Base-by-base conservation (phyloP, 2,329 filamentous ascomycete species). In the Colletotrichum sp. region DNA sequence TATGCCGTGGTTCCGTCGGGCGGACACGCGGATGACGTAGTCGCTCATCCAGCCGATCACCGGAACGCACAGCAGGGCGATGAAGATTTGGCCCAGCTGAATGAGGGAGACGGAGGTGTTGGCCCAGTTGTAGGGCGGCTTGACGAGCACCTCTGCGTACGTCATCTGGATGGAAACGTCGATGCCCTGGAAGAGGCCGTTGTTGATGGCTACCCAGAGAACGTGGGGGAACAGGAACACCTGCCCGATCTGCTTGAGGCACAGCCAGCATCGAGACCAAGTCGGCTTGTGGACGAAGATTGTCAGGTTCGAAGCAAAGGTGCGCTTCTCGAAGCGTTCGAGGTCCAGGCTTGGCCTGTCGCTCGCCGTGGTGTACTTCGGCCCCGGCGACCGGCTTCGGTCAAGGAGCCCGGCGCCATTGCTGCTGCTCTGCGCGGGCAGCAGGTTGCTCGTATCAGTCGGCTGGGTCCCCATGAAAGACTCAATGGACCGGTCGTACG, bases 1-100 rank as follows among this genome's bases (percentile, higher is more conserved):
- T 6, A 87, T 80, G 7, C 86, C 86, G 10, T 82, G 80, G 72
- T 88, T 88, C 9, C 81, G 83, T 3, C 85, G 84, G 0, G 86
- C 85, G 2, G 84, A 64, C 18, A 36, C 65, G 28, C 72, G 75
- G 64, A 75, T 77, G 68, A 75, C 49, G 16, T 64, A 75, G 68
- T 77, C 75, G 68, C 72, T 75, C 55, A 77, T 21, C 67, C 69
- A 69, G 16, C 75, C 75, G 32, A 77, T 69, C 68, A 72, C 63
- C 13, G 72, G 75, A 9, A 75, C 63, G 24, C 59, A 75, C 2
- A 77, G 49, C 24, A 75, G 39, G 15, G 68, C 75, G 34, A 76
- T n/a, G 15, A 68, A 26, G 36, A 75, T 30, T 6, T 76, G 72
- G 1, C 72, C 75, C 6, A 76, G 57, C 28, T 77, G 75, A 10